phyloP scores from a whole-genome alignment of 768 basidiomycete species.

The Psilocybe sp. region DNA sequence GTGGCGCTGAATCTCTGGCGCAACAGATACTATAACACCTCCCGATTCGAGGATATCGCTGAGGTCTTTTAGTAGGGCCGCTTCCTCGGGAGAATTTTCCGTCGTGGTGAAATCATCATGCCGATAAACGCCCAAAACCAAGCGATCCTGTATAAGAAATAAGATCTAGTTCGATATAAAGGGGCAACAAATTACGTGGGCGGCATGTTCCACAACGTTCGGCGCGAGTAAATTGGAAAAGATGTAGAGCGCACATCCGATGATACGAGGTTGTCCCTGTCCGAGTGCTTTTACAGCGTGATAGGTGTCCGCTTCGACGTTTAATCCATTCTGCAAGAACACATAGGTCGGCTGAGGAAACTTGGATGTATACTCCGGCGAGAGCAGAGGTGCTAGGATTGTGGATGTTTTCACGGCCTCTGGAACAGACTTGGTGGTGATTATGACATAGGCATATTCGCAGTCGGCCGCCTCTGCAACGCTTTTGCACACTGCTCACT shows the following conservation, averaged over 20 bases:
- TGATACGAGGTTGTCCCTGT: constrained; percentile 44
- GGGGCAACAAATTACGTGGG: constrained; percentile 38
- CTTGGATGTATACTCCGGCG: constrained; percentile 39
- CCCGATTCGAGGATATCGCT: constrained; percentile 41
- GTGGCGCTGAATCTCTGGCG: constrained; percentile 57
- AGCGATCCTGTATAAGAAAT: constrained; percentile 38
- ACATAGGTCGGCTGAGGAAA: constrained; percentile 57
- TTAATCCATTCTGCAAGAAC: constrained; percentile 70
- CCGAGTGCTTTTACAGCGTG: constrained; percentile 41
- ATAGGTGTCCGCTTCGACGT: constrained; percentile 67
- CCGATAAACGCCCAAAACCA: constrained; percentile 56
- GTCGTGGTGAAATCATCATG: constrained; percentile 36
- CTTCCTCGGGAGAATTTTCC: constrained; percentile 40
- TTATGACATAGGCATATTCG: constrained; percentile 61
- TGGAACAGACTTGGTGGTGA: constrained; percentile 71
- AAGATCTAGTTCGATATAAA: neutral
- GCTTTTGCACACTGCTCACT: constrained; percentile 48
- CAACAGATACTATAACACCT: constrained; percentile 43
- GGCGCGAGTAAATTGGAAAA: constrained; percentile 43
- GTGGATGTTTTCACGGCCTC: constrained; percentile 56
- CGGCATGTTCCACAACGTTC: constrained; percentile 48
- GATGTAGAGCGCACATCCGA: constrained; percentile 56
- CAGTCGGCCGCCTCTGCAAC: constrained; percentile 59
- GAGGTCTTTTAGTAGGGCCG: constrained; percentile 43
- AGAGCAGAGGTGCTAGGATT: constrained; percentile 56